Evolutionary conservation across 495 filamentous ascomycete species (phyloP), one percentile per base, ranked within the genome.

Genomic region (Penicillium diatomitis): DNA sequence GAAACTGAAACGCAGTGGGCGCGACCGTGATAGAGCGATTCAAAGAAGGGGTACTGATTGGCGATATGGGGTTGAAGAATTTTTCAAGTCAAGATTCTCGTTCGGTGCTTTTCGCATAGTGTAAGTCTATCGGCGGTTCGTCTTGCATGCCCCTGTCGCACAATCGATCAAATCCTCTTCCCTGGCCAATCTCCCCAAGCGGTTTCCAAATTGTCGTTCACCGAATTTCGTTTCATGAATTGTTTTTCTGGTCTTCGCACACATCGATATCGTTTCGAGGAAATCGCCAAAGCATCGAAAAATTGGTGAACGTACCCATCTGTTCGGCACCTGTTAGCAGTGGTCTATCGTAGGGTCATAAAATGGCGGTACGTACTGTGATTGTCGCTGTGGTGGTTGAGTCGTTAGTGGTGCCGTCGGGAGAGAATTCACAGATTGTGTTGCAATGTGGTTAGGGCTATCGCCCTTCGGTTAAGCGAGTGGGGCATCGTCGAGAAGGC

Each of bases 341-440:
- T 38, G 38, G 52, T 46, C 48, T 54, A 46, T 8, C 9, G 43
- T 32, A 46, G 34, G 41, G 47, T 50, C 44, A 41, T 20, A 44
- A 34, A 29, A 44, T 40, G 52, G 48, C 48, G 47, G 20, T 33
- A 74, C 76, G 70, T 55, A 79, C 76, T 78, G 66, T 79, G 69
- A 68, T 72, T 70, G 73, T 72, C 69, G 74, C 69, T 72, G 69
- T 71, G 66, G 72, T 76, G 67, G 67, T 71, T 67, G 64, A 70
- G 67, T 74, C 68, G 57, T 59, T 57, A 57, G 56, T 72, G 63
- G 41, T 62, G 64, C 62, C 58, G 60, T 64, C 58, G 61, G 62
- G 66, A 54, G 51, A 50, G 51, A 70, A 70, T 61, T 67, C 62
- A 62, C 63, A 69, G 65, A 68, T 70, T 74, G 64, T 71, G 70